phyloP scores from a whole-genome alignment of 805 yeast genomes.

The Candida silvicultrix region DNA sequence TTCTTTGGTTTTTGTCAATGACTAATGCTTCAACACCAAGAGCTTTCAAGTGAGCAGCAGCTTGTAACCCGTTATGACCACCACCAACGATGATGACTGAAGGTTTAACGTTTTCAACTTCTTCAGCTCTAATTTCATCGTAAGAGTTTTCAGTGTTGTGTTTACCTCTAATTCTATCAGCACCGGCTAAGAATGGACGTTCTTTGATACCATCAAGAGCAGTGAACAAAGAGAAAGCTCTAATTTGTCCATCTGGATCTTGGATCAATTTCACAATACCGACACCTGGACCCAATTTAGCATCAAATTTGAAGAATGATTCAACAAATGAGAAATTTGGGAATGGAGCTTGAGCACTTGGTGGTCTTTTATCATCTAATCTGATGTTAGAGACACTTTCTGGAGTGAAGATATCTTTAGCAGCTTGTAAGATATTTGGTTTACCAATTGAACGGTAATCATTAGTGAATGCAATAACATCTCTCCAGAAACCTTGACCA shows the following conservation, averaged over 20 bases:
- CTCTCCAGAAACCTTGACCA: not conserved
- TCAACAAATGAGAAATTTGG: conserved; percentile 90
- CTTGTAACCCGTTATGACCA: conserved; percentile 38
- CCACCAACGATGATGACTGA: conserved; percentile 39
- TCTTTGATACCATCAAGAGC: not conserved
- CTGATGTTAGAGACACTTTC: conserved; percentile 85
- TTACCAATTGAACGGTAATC: not conserved
- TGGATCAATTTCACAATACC: conserved; percentile 31
- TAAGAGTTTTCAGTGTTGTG: not conserved
- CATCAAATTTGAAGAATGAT: conserved; percentile 87
- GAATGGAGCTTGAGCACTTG: conserved; percentile 84
- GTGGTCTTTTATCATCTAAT: not conserved
- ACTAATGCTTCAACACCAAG: conserved; percentile 35
- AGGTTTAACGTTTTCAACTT: conserved; percentile 27
- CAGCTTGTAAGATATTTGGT: conserved; percentile 89
- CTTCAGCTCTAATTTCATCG: not conserved
- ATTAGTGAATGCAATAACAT: not conserved
- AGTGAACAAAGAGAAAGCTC: not conserved
- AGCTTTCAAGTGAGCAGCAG: conserved; percentile 35
- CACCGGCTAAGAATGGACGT: not conserved
- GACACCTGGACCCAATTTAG: conserved; percentile 96
- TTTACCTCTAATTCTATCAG: not conserved
- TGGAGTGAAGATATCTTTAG: conserved; percentile 86
- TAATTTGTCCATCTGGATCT: not conserved
- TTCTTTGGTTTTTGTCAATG: conserved; percentile 28